Evolutionary conservation across 306 rosid species (phyloP), one percentile per base, ranked within the genome.

Genomic region (Trifolium repens): DNA sequence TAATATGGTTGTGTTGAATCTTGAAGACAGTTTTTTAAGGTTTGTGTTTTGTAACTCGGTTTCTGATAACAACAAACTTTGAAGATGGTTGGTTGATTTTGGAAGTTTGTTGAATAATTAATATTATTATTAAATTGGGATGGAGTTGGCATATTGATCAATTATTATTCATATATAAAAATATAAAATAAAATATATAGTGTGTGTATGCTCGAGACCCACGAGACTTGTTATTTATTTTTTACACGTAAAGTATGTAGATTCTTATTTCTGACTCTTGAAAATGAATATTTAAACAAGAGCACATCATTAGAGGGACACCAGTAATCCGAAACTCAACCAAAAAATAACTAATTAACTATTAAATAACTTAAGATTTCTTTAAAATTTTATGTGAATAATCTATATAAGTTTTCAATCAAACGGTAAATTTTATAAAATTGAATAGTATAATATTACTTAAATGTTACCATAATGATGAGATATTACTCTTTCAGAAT

Each of bases 81-180:
- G 55, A 19, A 26, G 49, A 63, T 70, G 61, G 78, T 22, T 74
- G 54, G 59, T 71, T 76, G 61, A 76, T 34, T 83, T 78, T 55
- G 57, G 74, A 9, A 16, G 61, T 37, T 79, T 63, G 30, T 34
- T 44, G 13, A 30, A 6, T 19, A 7, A 49, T 39, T 5, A 52
- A 0, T 57, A 58, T 43, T 17, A 12, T 58, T 52, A 40, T 34
- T 14, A 43, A 43, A 59, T 46, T 67, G 74, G 69, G 35, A 34
- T 73, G 46, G 61, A 52, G 14, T 22, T 78, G 60, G 78, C 67
- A 39, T 4, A 2, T 15, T 54, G 26, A 52, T 61, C 43, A 44
- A 35, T 35, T 49, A 73, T 22, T 64, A 67, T 68, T 47, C 4
- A 30, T 14, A 30, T 14, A 49, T 47, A 69, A 27, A 26, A 24